Conservation (phyloP, 495 filamentous ascomycete genomes). For the Xanthoparmelia taractica region DNA sequence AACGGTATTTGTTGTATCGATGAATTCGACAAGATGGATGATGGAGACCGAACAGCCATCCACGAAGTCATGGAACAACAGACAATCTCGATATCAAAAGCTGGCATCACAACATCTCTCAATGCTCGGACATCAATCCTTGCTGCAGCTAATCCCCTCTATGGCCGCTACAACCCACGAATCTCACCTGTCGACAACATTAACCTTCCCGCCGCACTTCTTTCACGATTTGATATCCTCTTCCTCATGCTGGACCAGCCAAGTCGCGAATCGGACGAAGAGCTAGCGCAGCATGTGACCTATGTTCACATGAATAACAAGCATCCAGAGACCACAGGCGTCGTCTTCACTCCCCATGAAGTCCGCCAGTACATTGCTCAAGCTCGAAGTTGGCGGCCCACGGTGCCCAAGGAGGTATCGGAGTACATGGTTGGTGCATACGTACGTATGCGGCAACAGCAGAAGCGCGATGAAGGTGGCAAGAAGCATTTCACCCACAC, state of each 20-base stretch:
- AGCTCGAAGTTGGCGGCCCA: conserved; percentile 78
- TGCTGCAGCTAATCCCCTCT: conserved; percentile 95
- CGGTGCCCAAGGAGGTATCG: conserved; percentile 71
- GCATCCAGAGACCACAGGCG: conserved; percentile 67
- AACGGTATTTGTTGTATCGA: conserved; percentile 99
- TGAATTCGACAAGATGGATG: conserved; percentile 99
- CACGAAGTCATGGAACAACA: conserved; percentile 99
- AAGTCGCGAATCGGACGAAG: conserved; percentile 76
- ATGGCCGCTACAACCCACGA: conserved; percentile 95
- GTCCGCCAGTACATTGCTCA: conserved; percentile 93
- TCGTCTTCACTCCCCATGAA: conserved; percentile 80
- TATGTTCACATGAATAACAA: conserved; percentile 96
- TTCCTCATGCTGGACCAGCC: conserved; percentile 95
- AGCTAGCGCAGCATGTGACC: conserved; percentile 91
- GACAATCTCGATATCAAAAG: conserved; percentile 97
- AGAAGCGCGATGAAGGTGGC: conserved; percentile 78
- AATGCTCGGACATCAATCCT: conserved; percentile 96
- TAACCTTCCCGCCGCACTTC: conserved; percentile 88
- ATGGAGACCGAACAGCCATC: conserved; percentile 89
- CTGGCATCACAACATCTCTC: conserved; percentile 89
- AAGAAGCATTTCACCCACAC: conserved; percentile 90
- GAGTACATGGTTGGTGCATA: conserved; percentile 97
- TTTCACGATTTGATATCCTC: conserved; percentile 94
- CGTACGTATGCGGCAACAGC: conserved; percentile 79
- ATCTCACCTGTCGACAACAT: conserved; percentile 97